Percentiles rank a stretch among this genome's conserved stretches.
phyloP scores from a whole-genome alignment of 2,329 filamentous ascomycete species.

The Aureobasidium sp. region DNA sequence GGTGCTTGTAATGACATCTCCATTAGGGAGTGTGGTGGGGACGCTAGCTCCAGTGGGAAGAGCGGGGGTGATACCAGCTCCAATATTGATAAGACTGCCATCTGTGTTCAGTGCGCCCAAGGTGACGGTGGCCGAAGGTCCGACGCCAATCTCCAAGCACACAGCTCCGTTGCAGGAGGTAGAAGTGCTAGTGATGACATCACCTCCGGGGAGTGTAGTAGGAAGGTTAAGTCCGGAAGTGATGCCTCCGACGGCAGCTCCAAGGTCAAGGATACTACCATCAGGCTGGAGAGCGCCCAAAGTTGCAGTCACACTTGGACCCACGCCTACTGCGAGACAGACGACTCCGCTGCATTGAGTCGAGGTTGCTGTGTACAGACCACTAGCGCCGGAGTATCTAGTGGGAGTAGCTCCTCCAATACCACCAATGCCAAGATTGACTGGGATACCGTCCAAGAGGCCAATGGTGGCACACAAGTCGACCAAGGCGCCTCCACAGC shows the following conservation, averaged over 20 bases:
- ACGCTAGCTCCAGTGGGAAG: not conserved
- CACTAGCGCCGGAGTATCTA: not conserved
- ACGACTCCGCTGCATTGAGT: not conserved
- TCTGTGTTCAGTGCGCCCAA: not conserved
- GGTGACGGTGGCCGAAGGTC: not conserved
- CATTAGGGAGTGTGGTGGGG: not conserved
- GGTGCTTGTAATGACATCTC: not conserved
- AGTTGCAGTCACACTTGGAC: not conserved
- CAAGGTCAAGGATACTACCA: not conserved
- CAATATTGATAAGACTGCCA: not conserved
- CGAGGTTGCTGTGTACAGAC: not conserved
- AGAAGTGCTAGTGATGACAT: not conserved
- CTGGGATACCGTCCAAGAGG: not conserved
- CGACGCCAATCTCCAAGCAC: not conserved
- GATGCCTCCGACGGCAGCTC: not conserved
- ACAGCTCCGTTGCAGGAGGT: not conserved
- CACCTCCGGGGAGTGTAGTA: not conserved
- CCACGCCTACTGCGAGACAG: not conserved
- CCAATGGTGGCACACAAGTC: not conserved
- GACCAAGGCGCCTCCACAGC: not conserved
- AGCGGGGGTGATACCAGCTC: not conserved
- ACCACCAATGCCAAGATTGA: not conserved
- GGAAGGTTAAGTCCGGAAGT: not conserved
- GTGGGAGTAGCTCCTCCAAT: not conserved
- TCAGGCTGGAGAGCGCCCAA: not conserved